Conservation (phyloP, 306 rosid species). For the Quercus variabilis region DNA sequence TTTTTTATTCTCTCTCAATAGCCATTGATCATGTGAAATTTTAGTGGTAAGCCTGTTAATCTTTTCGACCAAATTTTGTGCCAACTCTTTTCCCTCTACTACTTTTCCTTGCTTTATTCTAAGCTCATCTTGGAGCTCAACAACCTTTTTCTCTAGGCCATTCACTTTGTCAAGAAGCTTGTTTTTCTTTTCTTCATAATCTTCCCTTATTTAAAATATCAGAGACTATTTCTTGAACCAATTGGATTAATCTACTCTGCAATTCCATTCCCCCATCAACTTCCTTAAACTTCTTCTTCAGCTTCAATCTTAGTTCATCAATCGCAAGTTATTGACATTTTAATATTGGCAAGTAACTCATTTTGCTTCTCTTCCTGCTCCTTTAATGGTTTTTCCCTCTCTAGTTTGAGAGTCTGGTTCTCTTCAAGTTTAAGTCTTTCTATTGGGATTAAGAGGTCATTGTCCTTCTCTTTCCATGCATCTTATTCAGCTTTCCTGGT, state of each 20-base stretch:
- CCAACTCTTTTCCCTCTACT: constrained; percentile 15
- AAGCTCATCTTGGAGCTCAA: constrained; percentile 30
- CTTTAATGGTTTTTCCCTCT: constrained; percentile 18
- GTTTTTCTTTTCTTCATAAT: constrained; percentile 40
- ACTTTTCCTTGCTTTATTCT: constrained; percentile 34
- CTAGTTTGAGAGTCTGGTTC: constrained; percentile 35
- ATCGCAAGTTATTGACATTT: constrained; percentile 24
- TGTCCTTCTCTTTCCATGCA: too few species aligned
- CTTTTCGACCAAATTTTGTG: constrained; percentile 27
- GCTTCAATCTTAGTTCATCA: constrained; percentile 35
- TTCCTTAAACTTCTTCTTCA: constrained; percentile 31
- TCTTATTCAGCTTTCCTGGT: too few species aligned
- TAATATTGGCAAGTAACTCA: constrained; percentile 21
- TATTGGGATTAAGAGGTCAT: too few species aligned
- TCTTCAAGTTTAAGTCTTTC: constrained; percentile 23
- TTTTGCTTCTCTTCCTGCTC: constrained; percentile 24
- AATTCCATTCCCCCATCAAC: constrained; percentile 41
- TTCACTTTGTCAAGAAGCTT: constrained; percentile 22
- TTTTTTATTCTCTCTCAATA: constrained; percentile 29
- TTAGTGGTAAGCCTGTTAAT: constrained; percentile 24
- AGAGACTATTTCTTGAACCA: constrained; percentile 39
- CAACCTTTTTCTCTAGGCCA: constrained; percentile 29
- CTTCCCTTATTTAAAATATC: constrained; percentile 29
- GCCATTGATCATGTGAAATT: constrained; percentile 21
- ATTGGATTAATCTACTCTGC: constrained; percentile 36